Conservation (phyloP, 352 stramenopile species). For the Plasmopara viticola region DNA sequence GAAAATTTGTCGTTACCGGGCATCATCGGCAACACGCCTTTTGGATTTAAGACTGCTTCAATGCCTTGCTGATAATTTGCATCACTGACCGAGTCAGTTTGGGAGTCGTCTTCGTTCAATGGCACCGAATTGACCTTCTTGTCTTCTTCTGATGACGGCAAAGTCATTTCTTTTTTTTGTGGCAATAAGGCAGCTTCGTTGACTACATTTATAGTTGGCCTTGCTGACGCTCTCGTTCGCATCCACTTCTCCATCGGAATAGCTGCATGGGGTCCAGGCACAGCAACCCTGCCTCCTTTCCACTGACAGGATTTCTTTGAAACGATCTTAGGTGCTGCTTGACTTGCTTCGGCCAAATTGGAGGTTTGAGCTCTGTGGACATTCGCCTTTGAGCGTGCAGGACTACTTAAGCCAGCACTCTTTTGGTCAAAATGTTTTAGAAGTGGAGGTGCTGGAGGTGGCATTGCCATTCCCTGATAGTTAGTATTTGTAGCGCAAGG, state of each 20-base stretch:
- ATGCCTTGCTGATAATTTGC: neutral
- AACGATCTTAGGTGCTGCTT: slow-evolving; percentile 2
- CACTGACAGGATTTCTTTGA: slow-evolving; percentile 29
- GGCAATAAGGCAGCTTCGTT: slow-evolving; percentile 1
- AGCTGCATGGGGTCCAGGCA: slow-evolving; percentile 43
- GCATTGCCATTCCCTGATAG: slow-evolving; percentile 4
- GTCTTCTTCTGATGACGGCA: slow-evolving; percentile 1
- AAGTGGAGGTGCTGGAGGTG: slow-evolving; percentile 30
- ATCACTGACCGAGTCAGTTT: neutral
- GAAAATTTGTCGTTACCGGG: slow-evolving; percentile 6
- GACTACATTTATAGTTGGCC: slow-evolving; percentile 32
- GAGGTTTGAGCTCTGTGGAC: neutral
- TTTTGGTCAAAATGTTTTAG: neutral
- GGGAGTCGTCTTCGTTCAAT: neutral
- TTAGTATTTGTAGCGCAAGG: slow-evolving; percentile 5
- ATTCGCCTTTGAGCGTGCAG: neutral
- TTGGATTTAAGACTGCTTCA: neutral
- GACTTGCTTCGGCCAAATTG: neutral
- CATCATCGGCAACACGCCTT: neutral
- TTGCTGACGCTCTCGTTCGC: slow-evolving; percentile 49
- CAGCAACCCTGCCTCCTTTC: slow-evolving; percentile 41
- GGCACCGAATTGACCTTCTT: neutral
- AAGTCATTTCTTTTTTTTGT: slow-evolving; percentile 12
- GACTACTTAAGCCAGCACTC: neutral
- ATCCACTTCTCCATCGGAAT: slow-evolving; percentile 73